Evolutionary conservation across 257 asterid species (phyloP).

Genomic region (Forsythia suspensa): DNA sequence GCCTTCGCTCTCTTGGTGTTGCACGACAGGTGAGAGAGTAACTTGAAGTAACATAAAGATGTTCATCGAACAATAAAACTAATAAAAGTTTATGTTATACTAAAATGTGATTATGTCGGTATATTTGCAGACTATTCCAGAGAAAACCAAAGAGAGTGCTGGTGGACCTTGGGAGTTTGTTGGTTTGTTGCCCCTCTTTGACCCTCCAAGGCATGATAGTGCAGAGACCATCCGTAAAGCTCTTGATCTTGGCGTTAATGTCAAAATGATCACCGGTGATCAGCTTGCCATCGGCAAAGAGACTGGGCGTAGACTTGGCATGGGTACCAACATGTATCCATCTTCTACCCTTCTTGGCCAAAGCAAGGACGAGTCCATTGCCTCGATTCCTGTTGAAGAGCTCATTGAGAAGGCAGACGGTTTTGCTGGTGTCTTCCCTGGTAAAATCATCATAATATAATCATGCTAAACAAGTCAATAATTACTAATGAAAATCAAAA

Average conservation of each 20-base stretch:
- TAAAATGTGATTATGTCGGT: not conserved
- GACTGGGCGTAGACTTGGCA: slow-evolving; percentile 87
- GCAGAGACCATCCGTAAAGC: slow-evolving; percentile 84
- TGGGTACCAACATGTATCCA: slow-evolving; percentile 99
- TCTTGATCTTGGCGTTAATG: slow-evolving; percentile 87
- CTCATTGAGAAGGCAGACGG: slow-evolving; percentile 95
- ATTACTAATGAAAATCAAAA: not conserved
- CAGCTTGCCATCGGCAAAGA: slow-evolving; percentile 92
- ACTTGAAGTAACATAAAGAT: not conserved
- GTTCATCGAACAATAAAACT: not conserved
- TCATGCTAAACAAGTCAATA: not conserved
- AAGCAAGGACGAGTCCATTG: slow-evolving; percentile 63
- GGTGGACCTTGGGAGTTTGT: slow-evolving; percentile 85
- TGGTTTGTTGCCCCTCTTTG: slow-evolving; percentile 82
- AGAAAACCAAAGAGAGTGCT: slow-evolving; percentile 57
- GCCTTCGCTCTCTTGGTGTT: slow-evolving; percentile 86
- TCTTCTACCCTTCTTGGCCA: slow-evolving; percentile 89
- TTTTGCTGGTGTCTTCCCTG: slow-evolving; percentile 95
- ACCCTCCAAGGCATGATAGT: slow-evolving; percentile 96
- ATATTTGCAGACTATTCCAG: slow-evolving; percentile 53
- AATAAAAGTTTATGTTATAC: not conserved
- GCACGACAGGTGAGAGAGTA: slow-evolving; percentile 58
- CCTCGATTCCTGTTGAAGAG: slow-evolving; percentile 76
- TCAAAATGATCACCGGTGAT: slow-evolving; percentile 94
- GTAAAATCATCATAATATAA: slow-evolving; percentile 26